phyloP scores from a whole-genome alignment of 441 rosid genomes.

The Brassica balearica region DNA sequence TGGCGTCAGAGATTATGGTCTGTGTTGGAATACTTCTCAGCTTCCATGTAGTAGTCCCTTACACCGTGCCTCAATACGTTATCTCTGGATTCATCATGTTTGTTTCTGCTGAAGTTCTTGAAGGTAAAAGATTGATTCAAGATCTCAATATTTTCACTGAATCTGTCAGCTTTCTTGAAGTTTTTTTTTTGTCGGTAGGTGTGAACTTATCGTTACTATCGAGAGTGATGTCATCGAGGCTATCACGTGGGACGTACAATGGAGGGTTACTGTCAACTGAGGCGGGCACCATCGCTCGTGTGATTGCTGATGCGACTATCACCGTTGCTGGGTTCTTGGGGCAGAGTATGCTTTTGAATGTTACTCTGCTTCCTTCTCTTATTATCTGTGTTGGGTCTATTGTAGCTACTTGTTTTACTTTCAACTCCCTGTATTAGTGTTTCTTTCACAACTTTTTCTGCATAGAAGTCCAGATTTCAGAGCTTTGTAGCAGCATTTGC shows the following conservation, averaged over 20 bases:
- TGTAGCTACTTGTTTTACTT: constrained; percentile 79
- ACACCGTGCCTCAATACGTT: constrained; percentile 86
- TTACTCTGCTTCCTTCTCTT: constrained; percentile 83
- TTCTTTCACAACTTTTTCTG: not conserved
- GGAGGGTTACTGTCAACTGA: constrained; percentile 96
- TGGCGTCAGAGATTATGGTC: constrained; percentile 91
- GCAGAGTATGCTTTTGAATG: constrained; percentile 68
- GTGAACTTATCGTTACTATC: constrained; percentile 92
- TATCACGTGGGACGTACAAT: constrained; percentile 90
- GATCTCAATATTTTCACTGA: not conserved
- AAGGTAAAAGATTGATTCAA: constrained; percentile 58
- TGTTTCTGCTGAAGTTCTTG: constrained; percentile 94
- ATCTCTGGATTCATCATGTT: constrained; percentile 90
- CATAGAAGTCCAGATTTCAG: not conserved
- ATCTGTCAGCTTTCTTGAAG: constrained; percentile 5
- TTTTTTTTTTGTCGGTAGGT: constrained; percentile 47
- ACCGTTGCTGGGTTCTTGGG: constrained; percentile 89
- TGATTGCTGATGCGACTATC: constrained; percentile 87
- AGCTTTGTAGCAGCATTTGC: not conserved
- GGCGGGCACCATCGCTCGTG: constrained; percentile 94
- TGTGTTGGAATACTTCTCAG: constrained; percentile 74
- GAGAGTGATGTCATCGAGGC: constrained; percentile 97
- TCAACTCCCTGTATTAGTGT: constrained; percentile 78
- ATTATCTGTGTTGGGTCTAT: constrained; percentile 72
- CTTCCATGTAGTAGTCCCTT: constrained; percentile 68